Percentiles rank a stretch among this genome's conserved stretches.
Conservation (phyloP, 2,329 filamentous ascomycete species). For the Knufia petricola region DNA sequence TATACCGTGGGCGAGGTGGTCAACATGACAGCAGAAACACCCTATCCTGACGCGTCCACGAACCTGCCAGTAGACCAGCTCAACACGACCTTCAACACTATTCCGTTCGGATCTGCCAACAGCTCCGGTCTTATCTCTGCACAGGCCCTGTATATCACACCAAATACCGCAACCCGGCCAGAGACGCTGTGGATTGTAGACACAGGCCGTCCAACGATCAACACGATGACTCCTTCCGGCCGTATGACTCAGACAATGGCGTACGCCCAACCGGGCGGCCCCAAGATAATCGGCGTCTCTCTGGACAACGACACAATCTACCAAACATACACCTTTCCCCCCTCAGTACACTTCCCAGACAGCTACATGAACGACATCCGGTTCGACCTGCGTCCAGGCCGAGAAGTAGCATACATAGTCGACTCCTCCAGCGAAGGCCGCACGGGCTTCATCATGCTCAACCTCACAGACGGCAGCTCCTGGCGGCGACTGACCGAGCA, state of each 20-base stretch:
- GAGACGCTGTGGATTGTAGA: conserved; percentile 39
- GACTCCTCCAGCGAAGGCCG: conserved; percentile 39
- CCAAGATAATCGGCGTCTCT: conserved; percentile 37
- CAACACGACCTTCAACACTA: conserved; percentile 33
- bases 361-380: conserved; percentile 40
- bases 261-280: conserved; percentile 37
- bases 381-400: conserved; percentile 36
- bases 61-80: conserved; percentile 29
- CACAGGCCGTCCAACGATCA: conserved; percentile 36
- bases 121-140: conserved; percentile 34
- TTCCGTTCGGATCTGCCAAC: conserved; percentile 38
- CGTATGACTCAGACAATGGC: conserved; percentile 27
- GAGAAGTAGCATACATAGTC: conserved; percentile 38
- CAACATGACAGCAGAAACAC: conserved; percentile 38
- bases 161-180: conserved; percentile 26
- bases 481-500: conserved; percentile 20
- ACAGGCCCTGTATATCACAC: conserved; percentile 38
- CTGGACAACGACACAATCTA: conserved; percentile 33
- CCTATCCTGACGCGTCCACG: conserved; percentile 36
- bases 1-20: conserved; percentile 41
- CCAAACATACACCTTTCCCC: conserved; percentile 34
- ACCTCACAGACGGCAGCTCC: conserved; percentile 19
- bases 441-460: conserved; percentile 36
- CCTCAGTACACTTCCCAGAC: conserved; percentile 36
- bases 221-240: conserved; percentile 28